Evolutionary conservation across 768 basidiomycete genomes (phyloP), one percentile per base, ranked within the genome.

Genomic region (Suillus plorans): DNA sequence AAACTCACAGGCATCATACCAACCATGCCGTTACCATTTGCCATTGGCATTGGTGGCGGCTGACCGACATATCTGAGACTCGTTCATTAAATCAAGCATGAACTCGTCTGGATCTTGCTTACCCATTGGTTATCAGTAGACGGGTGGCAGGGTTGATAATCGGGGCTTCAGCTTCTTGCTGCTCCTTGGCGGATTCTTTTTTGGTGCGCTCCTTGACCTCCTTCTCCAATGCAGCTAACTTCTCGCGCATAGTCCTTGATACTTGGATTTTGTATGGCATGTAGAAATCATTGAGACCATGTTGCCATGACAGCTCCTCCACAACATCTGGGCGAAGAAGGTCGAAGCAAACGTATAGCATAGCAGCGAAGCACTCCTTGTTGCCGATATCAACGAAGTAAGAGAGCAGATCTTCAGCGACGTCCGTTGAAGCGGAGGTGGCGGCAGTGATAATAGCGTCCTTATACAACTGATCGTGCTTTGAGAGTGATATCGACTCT

Each of bases 361-460:
- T 81, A 1, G 91, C 94, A 0, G 94, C 91, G 77, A 97, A 99
- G 78, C 95, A 97, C 74, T 99, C 97, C 80, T 95, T 96, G 85
- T 97, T 97, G 41, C 97, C 97, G 68, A 99, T 98, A 78, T 95
- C 93, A 64, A 97, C 95, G 74, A 99, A 99, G 82, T 99, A 99
- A 5, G 90, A 90, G 31, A 99, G 82, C 20, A 99, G 83, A 60
- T 99, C 97, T 77, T 99, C 97, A 5, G 95, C 92, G 39, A 99
- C 91, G 63, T 97, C 93, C 3, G 85, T 90, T n/a, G 87, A 89
- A 39, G 72, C 81, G 2, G 95, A 97, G n/a, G 83, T 80, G 0
- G 96, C 90, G 18, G 95, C 94, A 1, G 97, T 99, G 72, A 95
- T 74, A 82, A 99, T 94, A 6, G 96, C 92, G 73, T 99, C 97